A percentile compares a stretch with the other conserved stretches of the same genome.
Conservation (phyloP, 306 rosid species). For the Crotalaria pallida region DNA sequence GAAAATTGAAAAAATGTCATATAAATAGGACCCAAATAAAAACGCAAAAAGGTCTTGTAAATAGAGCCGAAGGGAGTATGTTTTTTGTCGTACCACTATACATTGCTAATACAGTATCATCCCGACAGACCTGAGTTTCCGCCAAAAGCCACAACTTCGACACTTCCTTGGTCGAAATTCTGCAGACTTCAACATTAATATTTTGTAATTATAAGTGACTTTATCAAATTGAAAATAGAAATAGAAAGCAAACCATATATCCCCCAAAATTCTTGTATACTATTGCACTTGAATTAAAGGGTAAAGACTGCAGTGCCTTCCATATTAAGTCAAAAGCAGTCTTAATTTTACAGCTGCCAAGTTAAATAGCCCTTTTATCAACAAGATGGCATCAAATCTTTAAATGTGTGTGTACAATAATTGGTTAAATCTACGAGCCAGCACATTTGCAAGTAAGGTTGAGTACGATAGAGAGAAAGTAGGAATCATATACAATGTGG, state of each 20-base stretch:
- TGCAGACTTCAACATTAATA: too few species aligned
- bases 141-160: too few species aligned
- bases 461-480: not conserved
- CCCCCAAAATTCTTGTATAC: not conserved
- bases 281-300: not conserved
- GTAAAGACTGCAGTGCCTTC: not conserved
- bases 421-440: constrained; percentile 22
- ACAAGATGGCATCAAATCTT: constrained; percentile 14
- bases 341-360: constrained; percentile 21
- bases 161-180: too few species aligned
- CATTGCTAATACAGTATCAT: too few species aligned
- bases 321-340: not conserved
- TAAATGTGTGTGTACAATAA: not conserved
- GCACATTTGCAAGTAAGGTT: constrained; percentile 22
- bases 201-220: too few species aligned
- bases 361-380: not conserved
- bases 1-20: too few species aligned
- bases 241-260: not conserved
- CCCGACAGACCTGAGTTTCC: too few species aligned
- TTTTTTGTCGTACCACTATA: too few species aligned
- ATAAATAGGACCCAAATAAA: too few species aligned
- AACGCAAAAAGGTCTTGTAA: too few species aligned
- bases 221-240: too few species aligned
- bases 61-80: too few species aligned
- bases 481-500: constrained; percentile 22